Percentiles rank a stretch among this genome's conserved stretches.
phyloP scores from a whole-genome alignment of 495 filamentous ascomycete genomes.

The Entonaema liquescens region DNA sequence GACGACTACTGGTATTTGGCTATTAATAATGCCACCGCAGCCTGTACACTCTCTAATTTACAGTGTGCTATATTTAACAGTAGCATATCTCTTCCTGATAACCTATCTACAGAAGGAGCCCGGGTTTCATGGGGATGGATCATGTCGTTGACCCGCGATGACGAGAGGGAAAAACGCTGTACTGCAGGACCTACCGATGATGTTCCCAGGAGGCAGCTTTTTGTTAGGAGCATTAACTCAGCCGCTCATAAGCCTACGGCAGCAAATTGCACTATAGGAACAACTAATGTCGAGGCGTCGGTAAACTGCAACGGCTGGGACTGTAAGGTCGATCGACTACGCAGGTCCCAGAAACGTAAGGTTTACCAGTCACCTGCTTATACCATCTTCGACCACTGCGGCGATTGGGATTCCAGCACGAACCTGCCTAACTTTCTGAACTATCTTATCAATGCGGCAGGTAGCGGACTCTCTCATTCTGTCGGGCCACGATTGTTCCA shows the following conservation, averaged over 20 bases:
- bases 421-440: not conserved
- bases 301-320: constrained; percentile 10
- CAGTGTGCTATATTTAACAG: not conserved
- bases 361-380: not conserved
- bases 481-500: not conserved
- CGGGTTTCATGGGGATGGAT: not conserved
- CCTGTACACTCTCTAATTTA: not conserved
- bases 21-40: not conserved
- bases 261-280: constrained; percentile 2
- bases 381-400: constrained; percentile 2
- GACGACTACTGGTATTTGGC: not conserved
- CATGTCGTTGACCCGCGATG: not conserved
- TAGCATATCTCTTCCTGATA: not conserved
- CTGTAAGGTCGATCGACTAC: constrained; percentile 3
- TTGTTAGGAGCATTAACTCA: not conserved
- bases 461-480: not conserved
- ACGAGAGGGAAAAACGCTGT: not conserved
- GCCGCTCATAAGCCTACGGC: not conserved
- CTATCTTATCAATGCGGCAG: not conserved
- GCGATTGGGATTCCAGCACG: not conserved
- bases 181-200: not conserved
- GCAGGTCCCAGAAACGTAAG: constrained; percentile 1
- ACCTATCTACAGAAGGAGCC: not conserved
- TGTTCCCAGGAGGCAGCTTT: not conserved
- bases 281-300: not conserved